Conservation (phyloP, 1,284 basidiomycete species). For the Apiotrichum sp. region DNA sequence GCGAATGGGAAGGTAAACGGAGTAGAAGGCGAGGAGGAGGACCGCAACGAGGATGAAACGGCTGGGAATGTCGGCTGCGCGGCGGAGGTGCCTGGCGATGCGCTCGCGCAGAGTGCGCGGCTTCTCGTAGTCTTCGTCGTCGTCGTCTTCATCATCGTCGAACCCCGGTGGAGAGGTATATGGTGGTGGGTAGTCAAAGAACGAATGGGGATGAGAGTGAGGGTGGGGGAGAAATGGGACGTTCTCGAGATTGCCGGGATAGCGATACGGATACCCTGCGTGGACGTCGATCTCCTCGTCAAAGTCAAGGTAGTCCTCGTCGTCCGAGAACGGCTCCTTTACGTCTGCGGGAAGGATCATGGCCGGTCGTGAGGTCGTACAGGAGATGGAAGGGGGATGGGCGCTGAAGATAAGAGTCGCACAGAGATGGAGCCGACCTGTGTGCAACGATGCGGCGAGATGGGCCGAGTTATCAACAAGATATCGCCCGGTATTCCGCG, state of each 20-base stretch:
- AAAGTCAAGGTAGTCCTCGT: constrained; percentile 15
- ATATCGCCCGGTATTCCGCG: no score
- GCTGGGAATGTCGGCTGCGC: no score
- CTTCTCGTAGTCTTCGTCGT: not conserved
- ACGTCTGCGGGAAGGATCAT: constrained; percentile 23
- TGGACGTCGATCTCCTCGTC: constrained; percentile 1
- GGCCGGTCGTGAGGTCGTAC: not conserved
- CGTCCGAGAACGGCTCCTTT: constrained; percentile 16
- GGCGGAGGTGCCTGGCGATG: not conserved
- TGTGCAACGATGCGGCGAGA: no score
- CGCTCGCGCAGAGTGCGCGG: not conserved
- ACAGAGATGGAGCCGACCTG: no score
- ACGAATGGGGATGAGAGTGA: no score
- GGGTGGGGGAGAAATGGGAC: not conserved
- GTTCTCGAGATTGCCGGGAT: not conserved
- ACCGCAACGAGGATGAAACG: not conserved
- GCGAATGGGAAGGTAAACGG: not conserved
- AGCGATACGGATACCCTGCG: not conserved
- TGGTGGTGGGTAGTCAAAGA: no score
- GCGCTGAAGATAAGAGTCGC: no score
- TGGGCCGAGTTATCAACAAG: no score
- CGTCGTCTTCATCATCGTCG: not conserved
- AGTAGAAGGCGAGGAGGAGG: not conserved
- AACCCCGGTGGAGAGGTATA: no score
- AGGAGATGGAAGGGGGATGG: no score